Percentiles rank a stretch among this genome's conserved stretches.
Conservation (phyloP, 306 rosid genomes). For the Gastrolobium bilobum region DNA sequence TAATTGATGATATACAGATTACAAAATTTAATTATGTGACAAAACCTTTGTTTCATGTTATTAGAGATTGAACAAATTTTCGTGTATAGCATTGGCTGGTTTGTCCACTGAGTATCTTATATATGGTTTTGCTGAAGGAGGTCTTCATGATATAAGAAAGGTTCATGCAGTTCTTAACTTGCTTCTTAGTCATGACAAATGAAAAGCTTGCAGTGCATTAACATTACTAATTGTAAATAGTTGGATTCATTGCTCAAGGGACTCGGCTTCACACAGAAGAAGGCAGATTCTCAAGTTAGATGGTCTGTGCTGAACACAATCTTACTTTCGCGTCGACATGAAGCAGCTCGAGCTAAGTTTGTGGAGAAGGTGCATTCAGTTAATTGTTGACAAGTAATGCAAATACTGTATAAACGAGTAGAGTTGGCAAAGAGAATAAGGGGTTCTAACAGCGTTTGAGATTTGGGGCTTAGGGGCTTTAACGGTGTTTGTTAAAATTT, state of each 20-base stretch:
- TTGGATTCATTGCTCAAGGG: constrained; percentile 73
- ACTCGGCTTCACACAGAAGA: constrained; percentile 92
- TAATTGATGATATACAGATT: background rate
- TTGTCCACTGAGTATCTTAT: constrained; percentile 90
- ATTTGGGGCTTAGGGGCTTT: too few species aligned
- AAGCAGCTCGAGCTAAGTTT: constrained; percentile 73
- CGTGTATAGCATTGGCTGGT: constrained; percentile 92
- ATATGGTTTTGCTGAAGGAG: constrained; percentile 92
- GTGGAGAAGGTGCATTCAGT: too few species aligned
- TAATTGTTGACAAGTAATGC: too few species aligned
- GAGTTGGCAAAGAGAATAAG: too few species aligned
- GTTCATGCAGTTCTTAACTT: constrained; percentile 50
- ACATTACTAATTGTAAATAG: constrained; percentile 52
- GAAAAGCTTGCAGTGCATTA: constrained; percentile 4
- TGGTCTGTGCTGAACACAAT: constrained; percentile 88
- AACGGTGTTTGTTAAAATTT: too few species aligned
- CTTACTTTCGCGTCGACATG: constrained; percentile 80
- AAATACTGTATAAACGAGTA: too few species aligned
- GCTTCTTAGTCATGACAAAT: background rate
- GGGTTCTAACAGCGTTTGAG: too few species aligned
- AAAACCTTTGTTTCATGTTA: constrained; percentile 45
- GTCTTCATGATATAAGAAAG: constrained; percentile 91
- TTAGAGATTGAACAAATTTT: constrained; percentile 88
- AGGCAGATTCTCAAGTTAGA: constrained; percentile 89
- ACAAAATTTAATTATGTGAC: constrained; percentile 28